These are phyloP conservation scores for Toxoplasma gondii DNA, from an alignment of 169 alveolate genomes.

Conservation along the genomic window DNA sequence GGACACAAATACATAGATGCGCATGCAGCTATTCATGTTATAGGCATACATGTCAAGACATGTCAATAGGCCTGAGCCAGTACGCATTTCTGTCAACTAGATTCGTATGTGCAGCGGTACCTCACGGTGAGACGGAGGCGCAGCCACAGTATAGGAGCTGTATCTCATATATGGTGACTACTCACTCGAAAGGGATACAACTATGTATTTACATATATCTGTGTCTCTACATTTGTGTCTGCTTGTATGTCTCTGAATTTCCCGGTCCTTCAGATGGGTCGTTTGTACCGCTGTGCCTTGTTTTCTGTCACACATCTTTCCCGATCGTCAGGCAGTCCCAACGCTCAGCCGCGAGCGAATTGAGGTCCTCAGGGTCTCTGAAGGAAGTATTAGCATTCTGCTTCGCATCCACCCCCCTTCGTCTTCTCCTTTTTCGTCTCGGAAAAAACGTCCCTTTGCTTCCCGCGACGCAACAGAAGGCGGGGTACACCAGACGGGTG, in stretches of 20 bases:
- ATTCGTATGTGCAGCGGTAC: neutral
- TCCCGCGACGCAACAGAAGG: conserved; percentile 32
- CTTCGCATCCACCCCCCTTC: neutral
- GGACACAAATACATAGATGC: neutral
- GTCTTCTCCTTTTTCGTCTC: neutral
- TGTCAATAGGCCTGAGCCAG: no score
- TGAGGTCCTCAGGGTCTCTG: conserved; percentile 13
- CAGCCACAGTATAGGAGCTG: neutral
- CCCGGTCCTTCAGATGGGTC: neutral
- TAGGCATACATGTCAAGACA: neutral
- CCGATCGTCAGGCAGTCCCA: neutral
- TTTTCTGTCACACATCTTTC: neutral
- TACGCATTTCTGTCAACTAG: no score
- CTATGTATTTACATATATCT: conserved; percentile 27
- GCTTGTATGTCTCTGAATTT: neutral
- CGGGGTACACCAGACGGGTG: conserved; percentile 24
- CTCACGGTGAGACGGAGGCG: neutral
- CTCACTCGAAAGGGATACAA: neutral
- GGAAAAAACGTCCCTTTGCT: conserved; percentile 29
- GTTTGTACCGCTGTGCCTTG: neutral
- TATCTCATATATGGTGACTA: neutral
- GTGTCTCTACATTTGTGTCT: neutral
- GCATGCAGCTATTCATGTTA: neutral
- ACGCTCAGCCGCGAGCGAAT: neutral
- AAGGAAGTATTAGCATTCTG: neutral